Percentiles rank a stretch among this genome's conserved stretches.
Conservation (phyloP, 305 asterid species). For the Lippia alba region DNA sequence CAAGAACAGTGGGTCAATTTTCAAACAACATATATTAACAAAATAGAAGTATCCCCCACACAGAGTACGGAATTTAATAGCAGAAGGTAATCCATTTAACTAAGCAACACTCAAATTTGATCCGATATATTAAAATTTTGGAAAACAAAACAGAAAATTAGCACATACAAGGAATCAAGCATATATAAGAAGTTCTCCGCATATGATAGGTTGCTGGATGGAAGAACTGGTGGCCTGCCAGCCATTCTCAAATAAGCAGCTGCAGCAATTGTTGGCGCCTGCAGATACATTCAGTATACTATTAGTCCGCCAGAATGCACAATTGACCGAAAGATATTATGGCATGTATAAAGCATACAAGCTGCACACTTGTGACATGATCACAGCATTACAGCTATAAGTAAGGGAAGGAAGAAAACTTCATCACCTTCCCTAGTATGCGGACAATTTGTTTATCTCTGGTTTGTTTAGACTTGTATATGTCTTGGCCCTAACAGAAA, state of each 20-base stretch:
- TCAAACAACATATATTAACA: constrained; percentile 10
- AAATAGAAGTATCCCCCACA: neutral
- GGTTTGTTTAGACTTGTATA: constrained; percentile 83
- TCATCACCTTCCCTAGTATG: constrained; percentile 80
- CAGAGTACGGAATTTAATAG: constrained; percentile 16
- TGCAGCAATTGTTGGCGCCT: constrained; percentile 98
- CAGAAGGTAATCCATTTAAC: constrained; percentile 13
- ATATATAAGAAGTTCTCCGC: constrained; percentile 88
- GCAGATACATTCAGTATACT: constrained; percentile 42
- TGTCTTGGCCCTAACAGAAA: constrained; percentile 71
- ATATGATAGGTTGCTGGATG: constrained; percentile 81
- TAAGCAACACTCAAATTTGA: constrained; percentile 16
- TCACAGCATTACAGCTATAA: constrained; percentile 9
- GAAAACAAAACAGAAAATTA: constrained; percentile 29
- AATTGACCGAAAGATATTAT: constrained; percentile 16
- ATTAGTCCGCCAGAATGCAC: constrained; percentile 20
- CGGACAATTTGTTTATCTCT: constrained; percentile 91
- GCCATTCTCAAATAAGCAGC: constrained; percentile 97
- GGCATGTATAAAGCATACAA: constrained; percentile 3
- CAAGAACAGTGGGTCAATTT: constrained; percentile 23
- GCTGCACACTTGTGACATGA: constrained; percentile 4
- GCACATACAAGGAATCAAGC: constrained; percentile 91
- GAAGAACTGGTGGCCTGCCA: constrained; percentile 95
- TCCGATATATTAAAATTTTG: constrained; percentile 3
- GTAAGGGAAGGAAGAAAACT: constrained; percentile 14